Conservation (phyloP, 1,284 basidiomycete genomes). For the Rhizoctonia solani region DNA sequence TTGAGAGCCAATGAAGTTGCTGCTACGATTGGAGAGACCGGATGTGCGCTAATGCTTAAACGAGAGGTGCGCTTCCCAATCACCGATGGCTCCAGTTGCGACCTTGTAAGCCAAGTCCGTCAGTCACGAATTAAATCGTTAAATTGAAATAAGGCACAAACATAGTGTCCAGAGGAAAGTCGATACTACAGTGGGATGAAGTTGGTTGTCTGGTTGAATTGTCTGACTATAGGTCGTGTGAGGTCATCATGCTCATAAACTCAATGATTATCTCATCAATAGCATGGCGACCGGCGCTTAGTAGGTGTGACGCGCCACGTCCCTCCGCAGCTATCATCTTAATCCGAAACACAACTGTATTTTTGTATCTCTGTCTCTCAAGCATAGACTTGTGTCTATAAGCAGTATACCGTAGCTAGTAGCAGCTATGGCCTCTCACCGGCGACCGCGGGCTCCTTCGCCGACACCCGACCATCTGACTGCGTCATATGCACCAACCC, state of each 20-base stretch:
- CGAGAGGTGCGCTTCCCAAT: slow-evolving; percentile 2
- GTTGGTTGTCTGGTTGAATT: not conserved
- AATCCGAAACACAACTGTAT: not conserved
- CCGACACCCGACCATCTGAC: slow-evolving; percentile 8
- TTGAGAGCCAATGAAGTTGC: not conserved
- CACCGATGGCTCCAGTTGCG: not conserved
- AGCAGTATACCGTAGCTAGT: not conserved
- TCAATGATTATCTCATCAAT: not conserved
- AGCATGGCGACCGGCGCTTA: slow-evolving; percentile 1
- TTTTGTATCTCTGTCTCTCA: not conserved
- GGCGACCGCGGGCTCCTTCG: slow-evolving; percentile 28
- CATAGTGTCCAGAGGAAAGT: no score
- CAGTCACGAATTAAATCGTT: not conserved
- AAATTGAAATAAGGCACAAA: slow-evolving; percentile 14
- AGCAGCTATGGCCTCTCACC: slow-evolving; percentile 24
- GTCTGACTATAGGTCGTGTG: not conserved
- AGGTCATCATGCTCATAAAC: slow-evolving; percentile 12
- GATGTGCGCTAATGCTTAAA: slow-evolving; percentile 23
- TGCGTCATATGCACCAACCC: slow-evolving; percentile 29
- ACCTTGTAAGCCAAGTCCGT: not conserved
- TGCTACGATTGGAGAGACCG: slow-evolving; percentile 15
- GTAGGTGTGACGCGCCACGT: slow-evolving; percentile 18
- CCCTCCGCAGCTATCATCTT: slow-evolving; percentile 9
- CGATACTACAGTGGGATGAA: no score
- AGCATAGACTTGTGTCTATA: not conserved